Percentiles rank a stretch among this genome's conserved stretches.
Evolutionary conservation across 2,329 filamentous ascomycete genomes (phyloP).

Genomic region (Coniochaeta pulveracea): DNA sequence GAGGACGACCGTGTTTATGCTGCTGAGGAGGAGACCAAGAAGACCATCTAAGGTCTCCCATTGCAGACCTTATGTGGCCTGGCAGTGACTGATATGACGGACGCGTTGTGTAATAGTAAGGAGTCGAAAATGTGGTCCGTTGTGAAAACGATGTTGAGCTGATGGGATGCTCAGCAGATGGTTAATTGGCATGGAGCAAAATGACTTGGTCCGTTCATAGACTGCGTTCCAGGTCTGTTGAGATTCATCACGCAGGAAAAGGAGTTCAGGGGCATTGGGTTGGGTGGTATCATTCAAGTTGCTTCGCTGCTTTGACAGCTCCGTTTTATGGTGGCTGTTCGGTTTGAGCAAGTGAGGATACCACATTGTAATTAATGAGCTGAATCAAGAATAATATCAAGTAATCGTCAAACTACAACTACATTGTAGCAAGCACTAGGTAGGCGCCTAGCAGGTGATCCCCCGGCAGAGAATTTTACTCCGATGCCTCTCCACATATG

Average conservation of each 20-base stretch:
- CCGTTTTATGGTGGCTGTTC: not conserved
- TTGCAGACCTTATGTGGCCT: not conserved
- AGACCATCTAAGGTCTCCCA: slow-evolving; percentile 22
- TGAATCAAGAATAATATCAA: no score
- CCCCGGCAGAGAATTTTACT: no score
- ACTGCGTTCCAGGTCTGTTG: not conserved
- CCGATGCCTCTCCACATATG: no score
- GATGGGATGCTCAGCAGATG: no score
- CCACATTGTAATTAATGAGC: slow-evolving; percentile 1
- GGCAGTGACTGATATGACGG: no score
- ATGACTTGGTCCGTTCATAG: not conserved
- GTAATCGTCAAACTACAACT: no score
- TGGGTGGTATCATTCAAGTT: not conserved
- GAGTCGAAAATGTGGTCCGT: no score
- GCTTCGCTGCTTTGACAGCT: not conserved
- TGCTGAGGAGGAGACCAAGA: slow-evolving; percentile 31
- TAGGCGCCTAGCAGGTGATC: no score
- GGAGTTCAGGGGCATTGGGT: slow-evolving; percentile 2
- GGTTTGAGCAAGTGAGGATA: slow-evolving; percentile 1
- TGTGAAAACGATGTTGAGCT: no score
- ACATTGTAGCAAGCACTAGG: no score
- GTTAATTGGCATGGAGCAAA: no score
- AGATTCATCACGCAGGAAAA: not conserved
- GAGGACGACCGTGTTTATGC: slow-evolving; percentile 34
- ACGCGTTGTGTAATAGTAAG: not conserved